Evolutionary conservation across 306 rosid genomes (phyloP).

Genomic region (Notholithocarpus densiflorus): DNA sequence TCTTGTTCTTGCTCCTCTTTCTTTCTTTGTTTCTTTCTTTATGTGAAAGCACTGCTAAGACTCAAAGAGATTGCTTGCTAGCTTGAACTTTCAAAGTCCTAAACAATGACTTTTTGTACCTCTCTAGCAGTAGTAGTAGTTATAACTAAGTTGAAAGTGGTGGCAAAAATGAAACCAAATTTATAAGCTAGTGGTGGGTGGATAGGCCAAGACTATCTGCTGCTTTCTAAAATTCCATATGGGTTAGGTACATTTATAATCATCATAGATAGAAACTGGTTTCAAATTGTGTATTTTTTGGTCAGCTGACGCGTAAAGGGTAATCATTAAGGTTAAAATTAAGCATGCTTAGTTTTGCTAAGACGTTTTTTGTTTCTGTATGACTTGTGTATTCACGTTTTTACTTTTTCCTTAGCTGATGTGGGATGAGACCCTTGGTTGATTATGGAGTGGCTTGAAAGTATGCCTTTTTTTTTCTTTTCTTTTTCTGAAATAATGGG

Average conservation of each 20-base stretch:
- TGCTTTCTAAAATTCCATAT: not conserved
- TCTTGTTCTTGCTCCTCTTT: conserved; percentile 16
- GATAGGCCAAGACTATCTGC: not conserved
- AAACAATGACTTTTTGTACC: too few species aligned
- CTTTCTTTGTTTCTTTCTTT: not conserved
- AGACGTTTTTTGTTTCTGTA: not conserved
- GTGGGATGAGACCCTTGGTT: conserved; percentile 22
- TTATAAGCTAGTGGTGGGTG: conserved; percentile 4
- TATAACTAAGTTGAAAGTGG: too few species aligned
- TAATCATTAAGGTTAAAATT: conserved; percentile 12
- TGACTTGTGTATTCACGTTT: conserved; percentile 18
- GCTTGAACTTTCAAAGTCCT: not conserved
- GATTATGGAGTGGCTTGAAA: conserved; percentile 25
- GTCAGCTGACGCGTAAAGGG: conserved; percentile 14
- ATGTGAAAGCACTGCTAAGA: not conserved
- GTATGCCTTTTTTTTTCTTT: not conserved
- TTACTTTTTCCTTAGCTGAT: conserved; percentile 10
- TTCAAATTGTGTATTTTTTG: not conserved
- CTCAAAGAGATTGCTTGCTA: not conserved
- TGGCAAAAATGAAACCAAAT: conserved; percentile 12
- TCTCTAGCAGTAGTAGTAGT: too few species aligned
- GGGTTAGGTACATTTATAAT: conserved; percentile 18
- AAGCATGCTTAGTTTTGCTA: not conserved
- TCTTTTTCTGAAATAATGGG: conserved; percentile 5
- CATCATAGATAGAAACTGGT: not conserved